Percentiles rank a stretch among this genome's conserved stretches.
phyloP scores from a whole-genome alignment of 306 rosid genomes.

The Betula pendula region DNA sequence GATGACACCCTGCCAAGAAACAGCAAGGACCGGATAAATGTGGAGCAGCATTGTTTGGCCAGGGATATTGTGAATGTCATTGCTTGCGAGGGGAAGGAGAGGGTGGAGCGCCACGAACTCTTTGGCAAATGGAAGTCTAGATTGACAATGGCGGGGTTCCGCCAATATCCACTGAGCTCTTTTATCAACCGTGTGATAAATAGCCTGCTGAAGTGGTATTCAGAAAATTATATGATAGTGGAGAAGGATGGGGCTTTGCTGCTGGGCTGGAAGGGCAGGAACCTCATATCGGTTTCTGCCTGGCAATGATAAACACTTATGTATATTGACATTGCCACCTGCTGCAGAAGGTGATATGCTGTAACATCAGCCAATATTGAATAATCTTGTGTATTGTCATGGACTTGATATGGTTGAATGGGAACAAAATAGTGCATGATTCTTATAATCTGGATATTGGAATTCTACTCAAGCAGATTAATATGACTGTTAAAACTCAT shows the following conservation, averaged over 20 bases:
- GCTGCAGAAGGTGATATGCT: neutral
- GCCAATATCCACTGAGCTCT: slow-evolving; percentile 76
- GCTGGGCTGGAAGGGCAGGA: slow-evolving; percentile 86
- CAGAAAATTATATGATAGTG: slow-evolving; percentile 69
- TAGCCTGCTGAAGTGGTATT: slow-evolving; percentile 67
- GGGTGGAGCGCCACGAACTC: slow-evolving; percentile 91
- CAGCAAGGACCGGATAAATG: slow-evolving; percentile 73
- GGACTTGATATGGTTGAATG: too few species aligned
- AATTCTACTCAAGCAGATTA: too few species aligned
- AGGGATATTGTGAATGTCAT: slow-evolving; percentile 79
- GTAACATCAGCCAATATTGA: too few species aligned
- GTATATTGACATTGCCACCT: neutral
- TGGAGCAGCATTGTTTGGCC: slow-evolving; percentile 91
- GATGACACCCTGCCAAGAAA: slow-evolving; percentile 68
- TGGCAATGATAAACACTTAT: slow-evolving; percentile 52
- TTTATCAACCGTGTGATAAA: slow-evolving; percentile 74
- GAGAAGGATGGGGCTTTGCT: slow-evolving; percentile 91
- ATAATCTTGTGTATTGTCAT: too few species aligned
- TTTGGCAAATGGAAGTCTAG: slow-evolving; percentile 93
- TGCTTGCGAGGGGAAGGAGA: slow-evolving; percentile 86
- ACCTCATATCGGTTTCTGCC: slow-evolving; percentile 85
- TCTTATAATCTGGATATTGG: too few species aligned
- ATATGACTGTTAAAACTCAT: too few species aligned
- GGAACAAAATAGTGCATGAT: too few species aligned
- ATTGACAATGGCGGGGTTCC: slow-evolving; percentile 89